phyloP scores from a whole-genome alignment of 208 protist species.

The Crithidia mellificae region DNA sequence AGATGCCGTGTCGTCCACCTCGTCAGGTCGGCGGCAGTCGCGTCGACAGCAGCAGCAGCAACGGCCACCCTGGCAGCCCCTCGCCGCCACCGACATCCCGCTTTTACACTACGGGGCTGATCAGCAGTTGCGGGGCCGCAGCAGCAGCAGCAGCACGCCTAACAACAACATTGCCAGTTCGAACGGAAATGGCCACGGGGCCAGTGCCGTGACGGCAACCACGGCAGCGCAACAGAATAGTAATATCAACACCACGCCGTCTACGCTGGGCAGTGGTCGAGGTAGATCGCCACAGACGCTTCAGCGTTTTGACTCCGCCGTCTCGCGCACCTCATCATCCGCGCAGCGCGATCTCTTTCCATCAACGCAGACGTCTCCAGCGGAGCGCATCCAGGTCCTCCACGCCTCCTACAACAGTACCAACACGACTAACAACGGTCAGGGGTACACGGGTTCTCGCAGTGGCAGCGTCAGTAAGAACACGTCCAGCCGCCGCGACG shows the following conservation, averaged over 20 bases:
- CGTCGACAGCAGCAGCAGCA: too few relatives aligned
- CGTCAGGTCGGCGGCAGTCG: not conserved
- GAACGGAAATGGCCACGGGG: not conserved
- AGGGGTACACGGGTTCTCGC: too few relatives aligned
- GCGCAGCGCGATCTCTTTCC: constrained; percentile 13
- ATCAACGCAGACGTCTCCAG: not conserved
- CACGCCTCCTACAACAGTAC: not conserved
- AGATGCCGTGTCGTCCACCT: not conserved
- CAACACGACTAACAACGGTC: not conserved
- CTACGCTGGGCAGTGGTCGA: not conserved
- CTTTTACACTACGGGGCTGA: constrained; percentile 61
- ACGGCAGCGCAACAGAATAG: too few relatives aligned
- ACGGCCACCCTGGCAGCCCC: constrained; percentile 56
- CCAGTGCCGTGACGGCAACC: too few relatives aligned
- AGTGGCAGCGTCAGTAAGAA: not conserved
- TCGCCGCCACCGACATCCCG: constrained; percentile 55
- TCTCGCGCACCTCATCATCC: not conserved
- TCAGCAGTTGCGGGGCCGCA: constrained; percentile 34
- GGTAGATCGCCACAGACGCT: not conserved
- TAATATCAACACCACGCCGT: not conserved
- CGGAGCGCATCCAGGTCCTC: not conserved
- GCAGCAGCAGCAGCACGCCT: not conserved
- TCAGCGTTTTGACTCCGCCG: not conserved
- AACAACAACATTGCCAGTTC: too few relatives aligned
- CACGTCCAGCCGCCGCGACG: not conserved